phyloP scores from a whole-genome alignment of 1,284 basidiomycete genomes.

The Trichosporon sp. region DNA sequence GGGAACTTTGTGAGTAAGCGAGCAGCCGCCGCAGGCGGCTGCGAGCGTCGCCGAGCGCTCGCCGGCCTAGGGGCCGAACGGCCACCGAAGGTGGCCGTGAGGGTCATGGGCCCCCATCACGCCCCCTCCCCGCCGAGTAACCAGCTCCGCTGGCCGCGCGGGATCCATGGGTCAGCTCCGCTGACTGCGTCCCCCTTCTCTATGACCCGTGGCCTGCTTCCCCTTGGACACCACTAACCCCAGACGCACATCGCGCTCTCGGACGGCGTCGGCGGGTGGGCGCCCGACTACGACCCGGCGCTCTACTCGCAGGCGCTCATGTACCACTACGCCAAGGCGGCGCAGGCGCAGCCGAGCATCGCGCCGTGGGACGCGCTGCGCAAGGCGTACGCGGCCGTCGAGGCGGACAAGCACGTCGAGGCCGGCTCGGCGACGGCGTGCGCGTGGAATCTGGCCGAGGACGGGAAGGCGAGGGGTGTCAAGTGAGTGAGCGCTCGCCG shows the following conservation, averaged over 20 bases:
- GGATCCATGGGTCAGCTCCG: no score
- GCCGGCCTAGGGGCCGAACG: background rate
- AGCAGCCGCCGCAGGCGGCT: no score
- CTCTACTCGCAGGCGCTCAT: slow-evolving; percentile 54
- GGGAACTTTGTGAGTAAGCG: slow-evolving; percentile 30
- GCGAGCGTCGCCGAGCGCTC: no score
- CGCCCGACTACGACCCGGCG: slow-evolving; percentile 53
- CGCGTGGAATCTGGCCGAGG: slow-evolving; percentile 41
- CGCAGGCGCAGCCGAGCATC: slow-evolving; percentile 24
- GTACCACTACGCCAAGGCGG: slow-evolving; percentile 49
- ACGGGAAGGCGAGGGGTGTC: slow-evolving; percentile 51
- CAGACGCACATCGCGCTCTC: slow-evolving; percentile 51
- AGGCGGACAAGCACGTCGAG: slow-evolving; percentile 49
- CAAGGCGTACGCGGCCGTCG: slow-evolving; percentile 51
- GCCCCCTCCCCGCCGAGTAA: no score
- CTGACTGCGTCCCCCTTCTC: no score
- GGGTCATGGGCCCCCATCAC: no score
- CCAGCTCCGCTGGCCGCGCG: no score
- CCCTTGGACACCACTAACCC: slow-evolving; percentile 6
- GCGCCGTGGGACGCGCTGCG: slow-evolving; percentile 46
- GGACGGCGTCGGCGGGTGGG: slow-evolving; percentile 59
- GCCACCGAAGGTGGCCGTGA: no score
- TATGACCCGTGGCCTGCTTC: no score
- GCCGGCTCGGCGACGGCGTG: slow-evolving; percentile 53
- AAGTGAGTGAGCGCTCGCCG: slow-evolving; percentile 43